Evolutionary conservation across 345 rosid genomes (phyloP).

Genomic region (Camelina sativa): DNA sequence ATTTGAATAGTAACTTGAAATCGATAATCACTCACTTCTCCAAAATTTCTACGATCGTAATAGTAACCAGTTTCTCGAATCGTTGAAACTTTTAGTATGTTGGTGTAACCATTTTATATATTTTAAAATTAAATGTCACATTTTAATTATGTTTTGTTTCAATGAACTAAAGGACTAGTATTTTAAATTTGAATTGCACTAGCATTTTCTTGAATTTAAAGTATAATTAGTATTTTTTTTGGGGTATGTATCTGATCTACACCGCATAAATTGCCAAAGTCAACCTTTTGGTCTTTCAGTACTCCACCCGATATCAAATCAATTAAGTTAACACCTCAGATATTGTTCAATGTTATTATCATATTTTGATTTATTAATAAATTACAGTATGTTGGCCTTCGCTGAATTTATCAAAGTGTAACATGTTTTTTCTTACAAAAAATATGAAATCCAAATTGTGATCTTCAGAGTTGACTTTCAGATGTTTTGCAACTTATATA

Average conservation of each 20-base stretch:
- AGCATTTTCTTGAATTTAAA: neutral
- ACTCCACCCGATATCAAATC: slow-evolving; percentile 5
- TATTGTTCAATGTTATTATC: neutral
- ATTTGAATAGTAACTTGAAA: too few relatives aligned
- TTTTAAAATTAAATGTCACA: neutral
- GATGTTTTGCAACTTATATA: slow-evolving; percentile 35
- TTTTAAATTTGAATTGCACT: neutral
- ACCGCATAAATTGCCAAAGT: slow-evolving; percentile 26
- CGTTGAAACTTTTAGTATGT: too few relatives aligned
- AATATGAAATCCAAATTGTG: slow-evolving; percentile 6
- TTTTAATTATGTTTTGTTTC: too few relatives aligned
- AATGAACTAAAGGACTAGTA: neutral
- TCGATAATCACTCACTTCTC: too few relatives aligned
- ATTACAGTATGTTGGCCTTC: neutral
- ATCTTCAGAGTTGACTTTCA: slow-evolving; percentile 38
- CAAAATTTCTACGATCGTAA: too few relatives aligned
- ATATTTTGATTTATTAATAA: slow-evolving; percentile 1
- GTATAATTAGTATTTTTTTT: neutral
- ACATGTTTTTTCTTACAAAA: neutral
- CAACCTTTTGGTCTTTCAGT: slow-evolving; percentile 17
- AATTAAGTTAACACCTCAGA: slow-evolving; percentile 1
- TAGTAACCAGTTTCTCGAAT: too few relatives aligned
- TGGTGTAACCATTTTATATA: too few relatives aligned
- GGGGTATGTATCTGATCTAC: neutral
- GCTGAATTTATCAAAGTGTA: slow-evolving; percentile 34